phyloP scores from a whole-genome alignment of 1,284 basidiomycete genomes.

The Gomphus bonarii region DNA sequence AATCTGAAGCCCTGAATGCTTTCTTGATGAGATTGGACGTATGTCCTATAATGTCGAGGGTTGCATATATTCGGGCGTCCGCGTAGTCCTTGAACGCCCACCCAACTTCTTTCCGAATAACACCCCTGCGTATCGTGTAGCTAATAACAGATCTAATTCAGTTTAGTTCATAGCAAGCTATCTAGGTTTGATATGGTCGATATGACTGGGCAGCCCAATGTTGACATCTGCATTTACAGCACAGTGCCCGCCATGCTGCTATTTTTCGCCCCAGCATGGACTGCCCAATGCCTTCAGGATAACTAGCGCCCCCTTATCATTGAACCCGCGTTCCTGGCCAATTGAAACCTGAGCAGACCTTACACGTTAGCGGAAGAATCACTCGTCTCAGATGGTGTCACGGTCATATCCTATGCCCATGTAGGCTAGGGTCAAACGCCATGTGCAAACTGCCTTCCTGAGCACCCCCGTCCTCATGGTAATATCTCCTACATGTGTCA shows the following conservation, averaged over 20 bases:
- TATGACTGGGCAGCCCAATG: not conserved
- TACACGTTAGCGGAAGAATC: too few species aligned
- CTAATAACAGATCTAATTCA: not conserved
- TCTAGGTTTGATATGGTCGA: not conserved
- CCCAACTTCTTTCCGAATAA: not conserved
- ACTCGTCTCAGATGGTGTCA: too few species aligned
- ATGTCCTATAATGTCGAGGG: too few species aligned
- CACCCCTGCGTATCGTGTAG: too few species aligned
- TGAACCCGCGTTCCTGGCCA: not conserved
- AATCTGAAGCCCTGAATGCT: too few species aligned
- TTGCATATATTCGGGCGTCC: too few species aligned
- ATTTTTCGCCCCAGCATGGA: not conserved
- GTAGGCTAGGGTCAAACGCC: not conserved
- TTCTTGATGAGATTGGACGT: too few species aligned
- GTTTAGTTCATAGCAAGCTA: not conserved
- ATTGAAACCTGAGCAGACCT: not conserved
- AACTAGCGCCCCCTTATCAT: not conserved
- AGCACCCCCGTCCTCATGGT: not conserved
- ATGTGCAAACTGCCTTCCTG: not conserved
- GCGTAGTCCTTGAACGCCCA: too few species aligned
- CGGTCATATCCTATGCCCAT: not conserved
- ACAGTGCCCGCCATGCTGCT: not conserved
- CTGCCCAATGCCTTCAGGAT: not conserved
- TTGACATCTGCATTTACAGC: not conserved
- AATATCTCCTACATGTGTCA: not conserved